phyloP scores from a whole-genome alignment of 139 green algal species.

The Cymbomonas tetramitiformis region DNA sequence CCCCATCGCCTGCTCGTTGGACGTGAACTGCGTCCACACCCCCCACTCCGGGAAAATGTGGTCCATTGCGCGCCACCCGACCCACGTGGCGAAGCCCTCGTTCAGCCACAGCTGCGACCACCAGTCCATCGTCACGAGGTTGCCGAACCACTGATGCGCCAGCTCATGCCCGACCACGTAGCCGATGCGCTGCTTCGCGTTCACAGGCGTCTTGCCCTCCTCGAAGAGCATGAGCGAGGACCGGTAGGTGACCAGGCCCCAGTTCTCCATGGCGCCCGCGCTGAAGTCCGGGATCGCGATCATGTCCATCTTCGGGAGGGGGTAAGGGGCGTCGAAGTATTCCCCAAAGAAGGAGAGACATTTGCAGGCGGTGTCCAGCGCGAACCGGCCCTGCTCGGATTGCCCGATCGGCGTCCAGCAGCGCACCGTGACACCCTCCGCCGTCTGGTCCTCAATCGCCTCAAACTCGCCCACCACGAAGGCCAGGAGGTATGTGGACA shows the following conservation, averaged over 20 bases:
- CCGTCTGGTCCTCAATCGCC: too few relatives aligned
- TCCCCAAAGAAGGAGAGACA: constrained; percentile 28
- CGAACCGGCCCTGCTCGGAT: too few relatives aligned
- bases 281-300: constrained; percentile 78
- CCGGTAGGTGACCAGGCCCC: constrained; percentile 61
- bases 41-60: constrained; percentile 29
- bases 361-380: constrained; percentile 14
- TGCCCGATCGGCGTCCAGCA: too few relatives aligned
- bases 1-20: constrained; percentile 18
- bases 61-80: too few relatives aligned
- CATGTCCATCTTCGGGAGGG: constrained; percentile 71
- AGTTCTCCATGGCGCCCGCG: constrained; percentile 90
- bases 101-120: too few relatives aligned
- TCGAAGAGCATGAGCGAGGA: constrained; percentile 56
- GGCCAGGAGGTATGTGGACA: too few relatives aligned
- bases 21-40: constrained; percentile 33
- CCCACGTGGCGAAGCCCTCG: too few relatives aligned
- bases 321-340: constrained; percentile 43
- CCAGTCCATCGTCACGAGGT: constrained; percentile 86
- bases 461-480: too few relatives aligned
- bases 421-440: too few relatives aligned
- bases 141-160: constrained; percentile 54
- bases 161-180: constrained; percentile 69
- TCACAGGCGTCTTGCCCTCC: constrained; percentile 20
- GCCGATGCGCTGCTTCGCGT: constrained; percentile 28